Evolutionary conservation across 257 asterid species (phyloP), one percentile per base, ranked within the genome.

Genomic region (Handroanthus guayacan): DNA sequence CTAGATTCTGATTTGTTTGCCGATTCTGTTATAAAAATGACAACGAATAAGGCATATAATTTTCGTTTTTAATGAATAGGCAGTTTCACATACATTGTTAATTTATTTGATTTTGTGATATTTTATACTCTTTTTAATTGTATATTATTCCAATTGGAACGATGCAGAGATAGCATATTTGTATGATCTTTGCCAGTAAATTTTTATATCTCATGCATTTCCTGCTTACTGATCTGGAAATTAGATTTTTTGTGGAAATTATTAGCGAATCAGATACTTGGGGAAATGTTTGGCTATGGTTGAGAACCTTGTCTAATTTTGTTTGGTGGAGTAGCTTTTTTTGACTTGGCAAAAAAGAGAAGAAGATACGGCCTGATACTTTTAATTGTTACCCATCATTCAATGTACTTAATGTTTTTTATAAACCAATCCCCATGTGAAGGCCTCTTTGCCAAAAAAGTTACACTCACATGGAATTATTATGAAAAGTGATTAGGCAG

Each of bases 401-500:
- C 61, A 71, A 48, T 79, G 70, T 45, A 45, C 38, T 47, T 38
- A n/a, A 54, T 62, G 18, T 55, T 69, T 56, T 62, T 44, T 55
- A 58, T 5, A 20, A 50, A n/a, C 12, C 57, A 56, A 36, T 8
- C 7, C 16, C 75, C 84, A 80, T 75, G 84, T 80, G 84, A 69
- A 60, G 71, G 64, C 65, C 69, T 63, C 69, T 70, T 64, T 9
- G 77, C 48, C 14, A 18, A 55, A 31, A 9, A 63, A 64, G 61
- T 58, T 39, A 9, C 52, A 43, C 43, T 80, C 74, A 67, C 62
- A 51, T 72, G 80, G 77, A 71, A 66, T 72, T n/a, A 73, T 52
- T 55, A 66, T 71, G 67, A 47, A 65, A 47, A 63, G 65, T 64
- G 58, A 64, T 75, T 9, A 77, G 20, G 25, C 45, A 58, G 48